These are phyloP conservation scores for Tolypocladium cylindrosporum DNA, from an alignment of 2,329 filamentous ascomycete genomes.

Conservation along the genomic window DNA sequence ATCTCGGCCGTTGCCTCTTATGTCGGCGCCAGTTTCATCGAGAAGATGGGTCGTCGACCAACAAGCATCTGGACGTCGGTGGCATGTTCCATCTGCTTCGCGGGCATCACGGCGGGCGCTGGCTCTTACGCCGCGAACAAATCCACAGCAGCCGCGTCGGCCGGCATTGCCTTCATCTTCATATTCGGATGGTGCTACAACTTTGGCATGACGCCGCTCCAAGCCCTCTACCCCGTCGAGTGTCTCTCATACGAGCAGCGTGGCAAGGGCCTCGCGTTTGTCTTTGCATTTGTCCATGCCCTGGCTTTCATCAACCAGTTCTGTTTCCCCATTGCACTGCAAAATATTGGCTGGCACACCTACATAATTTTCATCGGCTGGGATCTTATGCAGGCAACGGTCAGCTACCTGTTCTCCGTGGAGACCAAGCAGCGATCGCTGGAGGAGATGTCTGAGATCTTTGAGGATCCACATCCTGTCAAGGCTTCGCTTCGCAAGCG, in stretches of 20 bases:
- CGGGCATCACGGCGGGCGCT: constrained; percentile 1
- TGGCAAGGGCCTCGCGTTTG: constrained; percentile 46
- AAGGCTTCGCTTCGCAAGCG: neutral
- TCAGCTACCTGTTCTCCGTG: constrained; percentile 40
- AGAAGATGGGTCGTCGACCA: constrained; percentile 30
- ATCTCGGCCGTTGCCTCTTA: constrained; percentile 21
- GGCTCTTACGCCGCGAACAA: neutral
- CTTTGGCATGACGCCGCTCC: constrained; percentile 24
- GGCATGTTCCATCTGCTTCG: constrained; percentile 1
- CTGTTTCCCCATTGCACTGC: constrained; percentile 34
- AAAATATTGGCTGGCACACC: constrained; percentile 41
- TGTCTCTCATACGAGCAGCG: constrained; percentile 42
- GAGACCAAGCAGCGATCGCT: constrained; percentile 33
- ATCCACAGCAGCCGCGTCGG: neutral
- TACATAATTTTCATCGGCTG: constrained; percentile 42
- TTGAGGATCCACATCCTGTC: neutral
- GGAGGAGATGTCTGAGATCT: constrained; percentile 2
- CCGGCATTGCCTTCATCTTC: constrained; percentile 2
- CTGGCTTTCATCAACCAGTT: constrained; percentile 27
- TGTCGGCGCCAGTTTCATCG: constrained; percentile 29
- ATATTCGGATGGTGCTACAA: constrained; percentile 28
- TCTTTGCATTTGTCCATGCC: constrained; percentile 31
- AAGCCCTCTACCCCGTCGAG: constrained; percentile 40
- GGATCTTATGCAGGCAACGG: constrained; percentile 26
- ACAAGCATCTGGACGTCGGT: constrained; percentile 1